A percentile compares a stretch with the other conserved stretches of the same genome.
phyloP scores from a whole-genome alignment of 2,329 filamentous ascomycete genomes.

The Capronia americana region DNA sequence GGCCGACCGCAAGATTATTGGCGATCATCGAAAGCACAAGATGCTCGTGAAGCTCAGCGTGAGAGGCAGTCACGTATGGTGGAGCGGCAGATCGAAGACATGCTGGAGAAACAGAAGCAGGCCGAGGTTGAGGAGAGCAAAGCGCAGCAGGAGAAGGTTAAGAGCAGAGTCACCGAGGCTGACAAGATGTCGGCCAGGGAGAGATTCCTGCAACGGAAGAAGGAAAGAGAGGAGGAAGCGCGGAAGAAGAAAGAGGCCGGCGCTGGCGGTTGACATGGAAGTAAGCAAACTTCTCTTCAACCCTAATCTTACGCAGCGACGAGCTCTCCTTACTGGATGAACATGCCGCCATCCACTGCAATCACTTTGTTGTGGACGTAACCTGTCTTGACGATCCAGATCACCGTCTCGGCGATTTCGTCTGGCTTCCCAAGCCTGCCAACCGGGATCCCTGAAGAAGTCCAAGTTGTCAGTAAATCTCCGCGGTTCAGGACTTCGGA shows the following conservation, averaged over 20 bases:
- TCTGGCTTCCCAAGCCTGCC: conserved; percentile 53
- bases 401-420: conserved; percentile 56
- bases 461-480: conserved; percentile 14
- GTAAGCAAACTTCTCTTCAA: background rate
- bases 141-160: conserved; percentile 61
- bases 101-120: conserved; percentile 61
- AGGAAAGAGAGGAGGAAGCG: conserved; percentile 53
- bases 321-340: conserved; percentile 39
- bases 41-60: conserved; percentile 53
- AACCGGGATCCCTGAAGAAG: conserved; percentile 49
- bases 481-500: background rate
- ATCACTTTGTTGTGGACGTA: conserved; percentile 58
- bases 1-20: conserved; percentile 28
- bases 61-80: conserved; percentile 67
- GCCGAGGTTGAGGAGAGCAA: conserved; percentile 62
- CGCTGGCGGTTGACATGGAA: conserved; percentile 18
- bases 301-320: background rate
- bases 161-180: conserved; percentile 63
- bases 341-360: conserved; percentile 51
- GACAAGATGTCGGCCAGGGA: conserved; percentile 68
- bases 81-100: conserved; percentile 64
- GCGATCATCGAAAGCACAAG: conserved; percentile 43
- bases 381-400: conserved; percentile 55
- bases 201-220: conserved; percentile 66
- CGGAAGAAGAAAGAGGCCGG: conserved; percentile 35